phyloP scores from a whole-genome alignment of 2,329 filamentous ascomycete genomes.

The Venturiaceae sp. region DNA sequence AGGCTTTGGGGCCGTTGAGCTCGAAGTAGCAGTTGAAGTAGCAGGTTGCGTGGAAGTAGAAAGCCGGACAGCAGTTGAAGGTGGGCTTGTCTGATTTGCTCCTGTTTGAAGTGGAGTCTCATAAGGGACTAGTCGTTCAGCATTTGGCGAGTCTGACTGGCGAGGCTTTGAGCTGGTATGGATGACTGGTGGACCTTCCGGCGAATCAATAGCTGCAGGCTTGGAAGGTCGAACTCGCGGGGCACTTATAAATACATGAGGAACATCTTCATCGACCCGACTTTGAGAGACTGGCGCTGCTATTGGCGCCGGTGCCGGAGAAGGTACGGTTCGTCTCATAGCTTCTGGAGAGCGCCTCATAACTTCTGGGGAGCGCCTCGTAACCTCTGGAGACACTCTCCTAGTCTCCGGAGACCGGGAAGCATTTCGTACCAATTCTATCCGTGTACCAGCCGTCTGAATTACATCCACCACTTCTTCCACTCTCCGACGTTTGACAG shows the following conservation, averaged over 20 bases:
- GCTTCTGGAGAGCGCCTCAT: too few species aligned
- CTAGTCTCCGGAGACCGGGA: neutral
- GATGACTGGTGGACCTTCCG: neutral
- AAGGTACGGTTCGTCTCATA: too few species aligned
- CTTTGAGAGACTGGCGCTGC: too few species aligned
- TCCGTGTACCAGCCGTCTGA: neutral
- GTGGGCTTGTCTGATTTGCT: neutral
- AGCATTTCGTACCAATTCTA: neutral
- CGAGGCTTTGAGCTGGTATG: neutral
- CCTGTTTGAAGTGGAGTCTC: neutral
- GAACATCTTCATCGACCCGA: neutral
- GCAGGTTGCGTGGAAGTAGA: neutral
- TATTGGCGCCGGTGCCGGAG: too few species aligned
- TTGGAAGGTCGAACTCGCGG: neutral
- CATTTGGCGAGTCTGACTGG: neutral
- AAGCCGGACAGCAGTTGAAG: neutral
- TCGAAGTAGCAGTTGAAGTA: neutral
- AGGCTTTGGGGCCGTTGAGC: neutral
- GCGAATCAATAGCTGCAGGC: neutral
- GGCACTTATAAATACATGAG: neutral
- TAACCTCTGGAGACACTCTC: too few species aligned
- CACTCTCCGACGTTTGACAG: neutral
- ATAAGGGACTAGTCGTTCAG: neutral
- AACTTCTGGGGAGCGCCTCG: too few species aligned
- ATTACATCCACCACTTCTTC: neutral